Evolutionary conservation across 176 grass and related monocot species (phyloP).

Genomic region (Eleusine indica): DNA sequence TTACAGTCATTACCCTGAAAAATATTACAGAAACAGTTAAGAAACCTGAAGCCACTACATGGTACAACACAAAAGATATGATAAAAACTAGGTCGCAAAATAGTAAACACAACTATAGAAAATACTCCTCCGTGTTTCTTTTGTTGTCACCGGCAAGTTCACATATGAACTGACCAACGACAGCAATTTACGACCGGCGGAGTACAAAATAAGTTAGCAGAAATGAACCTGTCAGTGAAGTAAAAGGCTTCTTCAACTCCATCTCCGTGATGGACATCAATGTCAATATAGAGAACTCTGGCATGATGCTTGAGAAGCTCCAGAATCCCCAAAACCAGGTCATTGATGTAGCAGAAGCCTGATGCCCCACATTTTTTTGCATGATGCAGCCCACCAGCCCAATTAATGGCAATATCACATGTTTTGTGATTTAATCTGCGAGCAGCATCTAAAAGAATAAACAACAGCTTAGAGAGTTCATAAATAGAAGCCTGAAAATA

Average conservation of each 20-base stretch:
- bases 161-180: background rate
- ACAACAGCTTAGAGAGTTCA: conserved; percentile 35
- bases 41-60: conserved; percentile 14
- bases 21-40: conserved; percentile 29
- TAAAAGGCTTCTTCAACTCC: conserved; percentile 99
- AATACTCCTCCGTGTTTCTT: background rate
- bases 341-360: conserved; percentile 99
- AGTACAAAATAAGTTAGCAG: background rate
- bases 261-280: conserved; percentile 99
- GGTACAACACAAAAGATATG: background rate
- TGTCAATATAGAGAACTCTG: conserved; percentile 96
- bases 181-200: background rate
- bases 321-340: conserved; percentile 92
- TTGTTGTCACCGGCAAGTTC: no score
- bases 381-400: conserved; percentile 95
- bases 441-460: conserved; percentile 85
- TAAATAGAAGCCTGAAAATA: background rate
- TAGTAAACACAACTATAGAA: background rate
- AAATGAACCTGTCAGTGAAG: conserved; percentile 90
- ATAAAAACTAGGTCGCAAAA: background rate
- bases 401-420: conserved; percentile 96
- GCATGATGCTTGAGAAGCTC: conserved; percentile 98
- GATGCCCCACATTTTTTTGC: conserved; percentile 94
- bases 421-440: conserved; percentile 82
- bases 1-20: conserved; percentile 97